A percentile compares a stretch with the other conserved stretches of the same genome.
phyloP scores from a whole-genome alignment of 106 monocot species.

The Dendrobium officinale region DNA sequence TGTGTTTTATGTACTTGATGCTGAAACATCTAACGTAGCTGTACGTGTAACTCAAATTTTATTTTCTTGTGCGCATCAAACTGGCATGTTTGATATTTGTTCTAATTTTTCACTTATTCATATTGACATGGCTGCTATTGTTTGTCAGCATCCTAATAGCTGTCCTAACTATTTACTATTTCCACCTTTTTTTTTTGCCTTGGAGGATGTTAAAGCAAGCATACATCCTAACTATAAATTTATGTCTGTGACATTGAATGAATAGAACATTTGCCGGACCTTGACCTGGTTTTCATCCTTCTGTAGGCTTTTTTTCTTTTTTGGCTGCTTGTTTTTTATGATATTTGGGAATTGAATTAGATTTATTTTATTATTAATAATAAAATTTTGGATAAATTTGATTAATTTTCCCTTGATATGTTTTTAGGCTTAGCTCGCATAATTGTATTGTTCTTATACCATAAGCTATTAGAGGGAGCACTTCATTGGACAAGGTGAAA shows the following conservation, averaged over 20 bases:
- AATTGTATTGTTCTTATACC: background rate
- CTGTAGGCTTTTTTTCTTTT: background rate
- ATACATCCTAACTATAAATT: background rate
- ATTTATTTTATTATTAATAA: background rate
- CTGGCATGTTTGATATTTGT: background rate
- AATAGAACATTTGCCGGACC: background rate
- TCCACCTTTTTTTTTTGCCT: too few species aligned
- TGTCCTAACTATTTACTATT: too few species aligned
- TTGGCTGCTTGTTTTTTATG: background rate
- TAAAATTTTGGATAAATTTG: background rate
- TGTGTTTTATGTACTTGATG: too few species aligned
- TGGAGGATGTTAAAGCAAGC: background rate
- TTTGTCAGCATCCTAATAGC: background rate
- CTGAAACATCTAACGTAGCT: background rate
- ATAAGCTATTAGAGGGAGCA: background rate
- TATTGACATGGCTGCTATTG: background rate
- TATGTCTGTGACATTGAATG: background rate
- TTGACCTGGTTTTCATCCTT: background rate
- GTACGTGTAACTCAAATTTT: background rate
- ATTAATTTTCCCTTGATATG: background rate
- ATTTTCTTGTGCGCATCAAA: background rate
- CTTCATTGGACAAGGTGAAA: slow-evolving; percentile 5
- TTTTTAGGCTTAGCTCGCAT: background rate
- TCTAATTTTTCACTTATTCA: background rate
- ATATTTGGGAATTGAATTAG: background rate